Evolutionary conservation across 306 rosid species (phyloP).

Genomic region (Trichosanthes truncata): DNA sequence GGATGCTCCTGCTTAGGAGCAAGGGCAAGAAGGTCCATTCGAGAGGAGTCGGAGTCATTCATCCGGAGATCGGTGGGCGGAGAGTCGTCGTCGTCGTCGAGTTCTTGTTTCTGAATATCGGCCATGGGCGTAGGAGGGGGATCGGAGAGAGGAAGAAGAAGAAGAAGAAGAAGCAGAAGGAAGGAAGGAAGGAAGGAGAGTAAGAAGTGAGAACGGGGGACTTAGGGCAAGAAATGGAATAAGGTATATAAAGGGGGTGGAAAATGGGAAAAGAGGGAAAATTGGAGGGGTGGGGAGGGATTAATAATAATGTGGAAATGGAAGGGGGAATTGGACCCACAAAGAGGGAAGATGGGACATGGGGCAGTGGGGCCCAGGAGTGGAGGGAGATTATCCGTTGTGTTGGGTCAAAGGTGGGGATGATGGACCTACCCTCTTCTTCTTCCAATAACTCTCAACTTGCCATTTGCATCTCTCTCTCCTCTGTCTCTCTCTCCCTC

Average conservation of each 20-base stretch:
- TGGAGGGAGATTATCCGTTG: constrained; percentile 3
- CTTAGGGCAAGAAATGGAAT: neutral
- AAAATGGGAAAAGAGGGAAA: neutral
- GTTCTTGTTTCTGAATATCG: constrained; percentile 13
- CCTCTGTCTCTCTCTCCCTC: neutral
- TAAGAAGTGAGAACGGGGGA: neutral
- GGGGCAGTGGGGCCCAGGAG: neutral
- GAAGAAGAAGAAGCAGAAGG: too few species aligned
- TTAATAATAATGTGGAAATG: neutral
- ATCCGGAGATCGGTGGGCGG: constrained; percentile 20
- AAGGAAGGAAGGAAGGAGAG: neutral
- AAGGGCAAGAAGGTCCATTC: neutral
- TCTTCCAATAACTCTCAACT: neutral
- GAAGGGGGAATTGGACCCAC: neutral
- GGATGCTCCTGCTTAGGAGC: constrained; percentile 44
- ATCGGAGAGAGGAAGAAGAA: neutral
- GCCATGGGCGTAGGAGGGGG: constrained; percentile 2
- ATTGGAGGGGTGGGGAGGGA: too few species aligned
- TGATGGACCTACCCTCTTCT: neutral
- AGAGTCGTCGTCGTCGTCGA: constrained; percentile 2
- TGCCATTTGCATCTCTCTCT: neutral
- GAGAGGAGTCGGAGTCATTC: neutral
- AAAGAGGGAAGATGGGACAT: neutral
- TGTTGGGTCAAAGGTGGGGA: constrained; percentile 6
- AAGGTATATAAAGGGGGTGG: neutral